Base-by-base conservation (phyloP, 352 stramenopile genomes). In the Thraustotheca clavata region DNA sequence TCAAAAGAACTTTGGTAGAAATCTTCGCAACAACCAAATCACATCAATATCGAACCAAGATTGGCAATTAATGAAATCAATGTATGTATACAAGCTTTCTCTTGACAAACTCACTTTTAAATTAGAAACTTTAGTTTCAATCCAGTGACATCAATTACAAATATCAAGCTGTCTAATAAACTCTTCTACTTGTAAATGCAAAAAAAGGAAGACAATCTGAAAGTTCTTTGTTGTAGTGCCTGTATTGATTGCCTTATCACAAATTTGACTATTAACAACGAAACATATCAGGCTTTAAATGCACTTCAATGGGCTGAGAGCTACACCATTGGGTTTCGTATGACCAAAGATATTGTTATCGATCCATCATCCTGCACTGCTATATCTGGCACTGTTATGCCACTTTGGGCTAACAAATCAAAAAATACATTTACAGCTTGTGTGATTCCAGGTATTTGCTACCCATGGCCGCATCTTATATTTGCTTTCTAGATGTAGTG, bases 121-220 rank as follows among this genome's bases (percentile, higher is more conserved):
- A 43, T 43, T 52, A 52, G 43, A 9, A 24, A 52, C 31, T 11
- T 52, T 24, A 52, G 43, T 31, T 52, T 35, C n/a, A 52, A 52
- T 7, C 43, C 43, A 7, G 34, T 52, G 24, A 52, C 31, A 31
- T 35, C 43, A 7, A 26, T 52, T 24, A 31, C 43, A 24, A 52
- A 52, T 31, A 24, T 52, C n/a, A 9, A 18, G n/a, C 43, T 52
- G 1, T 52, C 43, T 2, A 11, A 14, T 31, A 52, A 52, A 18
- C 31, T 52, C 34, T 31, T 24, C n/a, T 52, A 35, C 7, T 52
- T 52, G 43, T 52, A 52, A n/a, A 47, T 47, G 2, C 39, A 24
- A 27, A 4, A 24, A 47, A n/a, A 5, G n/a, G 22, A 4, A 5
- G 22, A 47, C 4, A 24, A 2, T 47, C n/a, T 47, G 4, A 2